Base-by-base conservation (phyloP, 345 rosid genomes). In the Eucalyptus grandis region DNA sequence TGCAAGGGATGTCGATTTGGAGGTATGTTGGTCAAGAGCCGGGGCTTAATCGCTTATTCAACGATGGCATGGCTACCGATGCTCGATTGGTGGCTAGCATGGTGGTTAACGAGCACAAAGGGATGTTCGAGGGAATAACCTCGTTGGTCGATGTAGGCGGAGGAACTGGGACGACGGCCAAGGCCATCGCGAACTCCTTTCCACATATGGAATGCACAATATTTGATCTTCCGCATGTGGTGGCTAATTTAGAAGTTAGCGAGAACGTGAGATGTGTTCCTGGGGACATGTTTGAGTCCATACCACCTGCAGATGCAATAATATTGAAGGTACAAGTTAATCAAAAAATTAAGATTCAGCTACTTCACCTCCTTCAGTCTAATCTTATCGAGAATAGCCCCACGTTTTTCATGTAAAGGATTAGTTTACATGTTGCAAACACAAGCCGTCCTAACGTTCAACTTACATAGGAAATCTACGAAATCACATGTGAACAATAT, bases 121-220 rank as follows among this genome's bases (percentile, higher is more conserved):
- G 80, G 4, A 14, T 86, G 14, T 93, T 92, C 77, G 90, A 92
- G n/a, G 93, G 92, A 51, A 46, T 90, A 89, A 54, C n/a, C 5
- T 89, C 94, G 6, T 34, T 93, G 37, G 93, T 92, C 26, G 95
- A 93, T 88, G 92, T 92, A 22, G 93, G 93, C 2, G 95, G 92
- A 5, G 93, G 93, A n/a, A 91, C 91, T 1, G 94, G 94, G 40
- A 89, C 49, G 3, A 31, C 67, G 87, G 89, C 91, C 11, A 91
- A 60, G 89, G 82, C 90, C 34, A 81, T 93, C 40, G 92, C 91
- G 1, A 47, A 81, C 3, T 58, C 89, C 6, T 90, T 90, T 81
- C 93, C 93, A 1, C 21, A 87, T 5, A 8, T 92, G 86, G 89
- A 91, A 10, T 92, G 92, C 87, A 89, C 87, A 8, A 91, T 90